A percentile compares a stretch with the other conserved stretches of the same genome.
These are phyloP conservation scores for Cutaneotrichosporon sp. DNA, from an alignment of 1,284 basidiomycete species.

Conservation along the genomic window DNA sequence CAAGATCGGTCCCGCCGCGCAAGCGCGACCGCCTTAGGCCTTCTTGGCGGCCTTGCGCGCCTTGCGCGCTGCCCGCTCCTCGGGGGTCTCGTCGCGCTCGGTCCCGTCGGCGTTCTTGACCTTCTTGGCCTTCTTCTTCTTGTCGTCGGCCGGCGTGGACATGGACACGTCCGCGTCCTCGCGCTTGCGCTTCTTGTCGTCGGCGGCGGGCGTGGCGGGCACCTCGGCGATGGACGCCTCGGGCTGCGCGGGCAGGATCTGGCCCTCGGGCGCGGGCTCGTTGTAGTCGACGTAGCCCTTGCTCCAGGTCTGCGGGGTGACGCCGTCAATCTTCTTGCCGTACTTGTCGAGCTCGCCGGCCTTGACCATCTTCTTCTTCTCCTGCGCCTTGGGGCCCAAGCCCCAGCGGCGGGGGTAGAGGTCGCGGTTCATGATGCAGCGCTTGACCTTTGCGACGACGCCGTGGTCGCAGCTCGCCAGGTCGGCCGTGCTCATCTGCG, in stretches of 20 bases:
- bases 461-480: conserved; percentile 98
- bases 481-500: conserved; percentile 99
- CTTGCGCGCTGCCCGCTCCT: conserved; percentile 50
- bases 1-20: not conserved
- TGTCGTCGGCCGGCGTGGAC: conserved; percentile 55
- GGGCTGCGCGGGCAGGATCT: conserved; percentile 46
- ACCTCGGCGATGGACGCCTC: conserved; percentile 32
- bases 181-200: conserved; percentile 58
- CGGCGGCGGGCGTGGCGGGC: conserved; percentile 44
- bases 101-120: conserved; percentile 54
- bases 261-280: conserved; percentile 34
- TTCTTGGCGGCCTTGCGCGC: conserved; percentile 53
- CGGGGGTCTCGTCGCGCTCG: conserved; percentile 55
- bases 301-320: conserved; percentile 89
- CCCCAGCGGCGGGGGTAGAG: conserved; percentile 99
- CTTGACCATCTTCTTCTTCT: conserved; percentile 98
- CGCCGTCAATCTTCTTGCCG: conserved; percentile 86
- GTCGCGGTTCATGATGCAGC: conserved; percentile 99
- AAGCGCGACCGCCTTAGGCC: conserved; percentile 22
- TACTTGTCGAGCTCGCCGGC: conserved; percentile 96
- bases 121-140: conserved; percentile 63
- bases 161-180: conserved; percentile 53
- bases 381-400: conserved; percentile 89
- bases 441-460: conserved; percentile 98
- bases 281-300: conserved; percentile 91